Evolutionary conservation across 495 filamentous ascomycete species (phyloP).

Genomic region (Viridothelium virens): DNA sequence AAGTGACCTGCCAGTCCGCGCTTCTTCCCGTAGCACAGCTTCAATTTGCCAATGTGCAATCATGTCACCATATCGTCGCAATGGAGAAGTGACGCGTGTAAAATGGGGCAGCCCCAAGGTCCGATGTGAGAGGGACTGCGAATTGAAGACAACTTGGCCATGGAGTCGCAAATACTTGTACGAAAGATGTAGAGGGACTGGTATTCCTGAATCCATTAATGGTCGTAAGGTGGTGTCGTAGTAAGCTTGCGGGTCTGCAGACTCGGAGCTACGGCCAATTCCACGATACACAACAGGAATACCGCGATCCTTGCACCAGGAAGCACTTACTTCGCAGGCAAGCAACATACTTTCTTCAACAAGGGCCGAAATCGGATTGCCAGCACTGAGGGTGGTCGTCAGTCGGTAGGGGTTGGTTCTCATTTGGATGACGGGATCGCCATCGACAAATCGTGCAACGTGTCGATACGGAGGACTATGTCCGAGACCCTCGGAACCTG

Average conservation of each 20-base stretch:
- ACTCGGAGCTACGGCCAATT: slow-evolving; percentile 53
- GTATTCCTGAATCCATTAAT: slow-evolving; percentile 25
- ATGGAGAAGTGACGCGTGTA: slow-evolving; percentile 72
- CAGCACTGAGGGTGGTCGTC: slow-evolving; percentile 34
- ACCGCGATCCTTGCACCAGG: slow-evolving; percentile 63
- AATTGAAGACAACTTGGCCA: slow-evolving; percentile 47
- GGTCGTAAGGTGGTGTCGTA: slow-evolving; percentile 33
- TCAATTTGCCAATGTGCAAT: slow-evolving; percentile 91
- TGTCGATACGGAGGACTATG: slow-evolving; percentile 26
- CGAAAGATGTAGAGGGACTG: slow-evolving; percentile 23
- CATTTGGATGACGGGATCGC: slow-evolving; percentile 48
- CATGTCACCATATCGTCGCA: slow-evolving; percentile 76
- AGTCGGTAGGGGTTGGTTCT: slow-evolving; percentile 14
- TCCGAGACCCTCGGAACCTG: slow-evolving; percentile 18
- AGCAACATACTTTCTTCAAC: slow-evolving; percentile 67
- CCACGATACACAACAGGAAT: slow-evolving; percentile 75
- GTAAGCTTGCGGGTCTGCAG: slow-evolving; percentile 34
- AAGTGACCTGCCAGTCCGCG: slow-evolving; percentile 45
- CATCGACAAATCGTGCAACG: slow-evolving; percentile 34
- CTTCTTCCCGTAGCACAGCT: slow-evolving; percentile 66
- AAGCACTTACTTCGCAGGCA: slow-evolving; percentile 62
- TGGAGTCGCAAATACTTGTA: slow-evolving; percentile 39
- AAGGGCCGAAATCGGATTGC: slow-evolving; percentile 28
- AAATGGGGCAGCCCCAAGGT: slow-evolving; percentile 66
- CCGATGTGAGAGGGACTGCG: slow-evolving; percentile 43